Evolutionary conservation across 768 basidiomycete species (phyloP), one percentile per base, ranked within the genome.

Genomic region (Leucocoprinus sp.): DNA sequence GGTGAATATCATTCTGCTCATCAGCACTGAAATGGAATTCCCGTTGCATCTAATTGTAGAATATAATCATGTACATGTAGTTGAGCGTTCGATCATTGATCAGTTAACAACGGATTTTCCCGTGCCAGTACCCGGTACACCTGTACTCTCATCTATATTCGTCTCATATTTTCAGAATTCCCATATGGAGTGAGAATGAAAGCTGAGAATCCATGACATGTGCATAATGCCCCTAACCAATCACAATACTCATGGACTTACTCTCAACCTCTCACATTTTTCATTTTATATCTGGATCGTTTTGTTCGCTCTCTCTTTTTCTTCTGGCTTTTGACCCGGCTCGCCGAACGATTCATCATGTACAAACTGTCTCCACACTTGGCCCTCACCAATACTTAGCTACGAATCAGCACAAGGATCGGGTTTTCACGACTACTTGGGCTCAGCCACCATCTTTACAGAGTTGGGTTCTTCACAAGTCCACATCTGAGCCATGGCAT

Each of bases 1-100:
- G 86, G 83, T 17, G 83, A 86, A 58, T 72, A 59, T 72, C 70
- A 39, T 89, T 89, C 60, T 74, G 72, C 45, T 60, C 35, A 52
- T 56, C 56, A 40, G 46, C 64, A 19, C 61, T 62, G n/a, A n/a
- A 52, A 67, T 65, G 35, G 68, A 50, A 52, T 46, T 23, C 34
- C 39, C 7, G 45, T 39, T 39, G 28, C 39, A 38, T 45, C 26
- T 45, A 40, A 14, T 43, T 43, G 42, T 26, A 35, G 23, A 24
- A 43, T 18, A 43, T 43, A 21, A 17, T 35, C 14, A n/a, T n/a
- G n/a, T n/a, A n/a, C n/a, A n/a, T n/a, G 22, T 37, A 14, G 14
- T 22, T 39, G 17, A 23, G 14, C 37, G 22, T 36, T 26, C 26
- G 45, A 46, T 39, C 31, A 43, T 31, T 33, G 29, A 43, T 22